A percentile compares a stretch with the other conserved stretches of the same genome.
These are phyloP conservation scores for Myxozyma mucilagina DNA, from an alignment of 805 yeast genomes.

Conservation along the genomic window DNA sequence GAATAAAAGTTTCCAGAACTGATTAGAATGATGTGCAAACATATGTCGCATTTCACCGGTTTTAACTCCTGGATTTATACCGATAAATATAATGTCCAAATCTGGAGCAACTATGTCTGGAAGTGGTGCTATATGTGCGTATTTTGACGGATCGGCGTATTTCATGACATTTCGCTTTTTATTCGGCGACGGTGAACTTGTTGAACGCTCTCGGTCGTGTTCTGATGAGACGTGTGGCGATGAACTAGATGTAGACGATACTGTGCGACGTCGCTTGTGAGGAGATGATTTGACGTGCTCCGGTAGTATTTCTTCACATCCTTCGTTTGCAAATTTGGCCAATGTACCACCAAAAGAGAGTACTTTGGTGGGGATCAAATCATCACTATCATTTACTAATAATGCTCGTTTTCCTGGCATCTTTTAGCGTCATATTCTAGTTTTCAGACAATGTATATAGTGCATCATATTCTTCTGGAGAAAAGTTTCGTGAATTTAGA, in stretches of 20 bases:
- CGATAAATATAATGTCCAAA: conserved; percentile 57
- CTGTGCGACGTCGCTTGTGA: background rate
- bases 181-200: background rate
- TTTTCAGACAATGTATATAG: too few species aligned
- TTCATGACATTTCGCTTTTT: conserved; percentile 12
- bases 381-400: background rate
- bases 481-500: too few species aligned
- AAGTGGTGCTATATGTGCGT: conserved; percentile 31
- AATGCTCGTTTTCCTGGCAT: too few species aligned
- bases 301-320: background rate
- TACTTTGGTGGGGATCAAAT: background rate
- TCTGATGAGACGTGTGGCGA: background rate
- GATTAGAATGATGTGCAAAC: conserved; percentile 68
- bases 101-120: conserved; percentile 34
- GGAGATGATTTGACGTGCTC: background rate
- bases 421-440: too few species aligned
- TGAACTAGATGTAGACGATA: background rate
- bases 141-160: conserved; percentile 30
- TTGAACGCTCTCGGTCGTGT: background rate
- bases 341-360: background rate
- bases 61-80: conserved; percentile 69
- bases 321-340: background rate
- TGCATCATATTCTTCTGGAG: too few species aligned
- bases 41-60: conserved; percentile 65
- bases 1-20: conserved; percentile 66